A percentile compares a stretch with the other conserved stretches of the same genome.
Conservation (phyloP, 805 yeast genomes). For the Candida nonsorbophila region DNA sequence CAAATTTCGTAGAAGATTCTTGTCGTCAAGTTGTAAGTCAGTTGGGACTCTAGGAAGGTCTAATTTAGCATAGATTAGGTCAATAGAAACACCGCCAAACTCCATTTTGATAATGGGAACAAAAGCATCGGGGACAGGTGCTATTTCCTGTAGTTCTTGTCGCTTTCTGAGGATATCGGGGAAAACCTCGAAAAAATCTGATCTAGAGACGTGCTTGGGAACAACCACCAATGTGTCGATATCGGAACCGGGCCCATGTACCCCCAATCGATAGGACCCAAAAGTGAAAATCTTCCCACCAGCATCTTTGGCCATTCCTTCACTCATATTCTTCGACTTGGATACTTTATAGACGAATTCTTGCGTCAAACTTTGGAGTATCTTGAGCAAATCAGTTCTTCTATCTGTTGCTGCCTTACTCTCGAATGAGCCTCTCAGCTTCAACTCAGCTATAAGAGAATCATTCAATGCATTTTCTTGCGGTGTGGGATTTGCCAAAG, state of each 20-base stretch:
- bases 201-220: conserved; percentile 90
- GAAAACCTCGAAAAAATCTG: conserved; percentile 83
- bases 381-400: conserved; percentile 67
- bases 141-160: conserved; percentile 83
- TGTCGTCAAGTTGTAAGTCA: conserved; percentile 72
- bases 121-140: conserved; percentile 93
- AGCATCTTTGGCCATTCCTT: conserved; percentile 95
- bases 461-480: conserved; percentile 76
- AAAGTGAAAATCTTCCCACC: conserved; percentile 97
- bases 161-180: conserved; percentile 62
- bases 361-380: conserved; percentile 67
- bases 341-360: conserved; percentile 84
- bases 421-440: conserved; percentile 84
- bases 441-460: conserved; percentile 68
- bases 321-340: conserved; percentile 82
- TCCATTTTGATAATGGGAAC: conserved; percentile 94
- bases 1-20: conserved; percentile 75
- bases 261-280: conserved; percentile 93
- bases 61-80: conserved; percentile 78
- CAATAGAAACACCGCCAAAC: conserved; percentile 88
- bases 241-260: conserved; percentile 97
- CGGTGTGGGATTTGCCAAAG: conserved; percentile 78
- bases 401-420: conserved; percentile 76
- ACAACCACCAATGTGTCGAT: conserved; percentile 95
- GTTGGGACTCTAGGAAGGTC: conserved; percentile 81